These are phyloP conservation scores for Naegleria gruberi DNA, from an alignment of 208 protist species.

Conservation along the genomic window DNA sequence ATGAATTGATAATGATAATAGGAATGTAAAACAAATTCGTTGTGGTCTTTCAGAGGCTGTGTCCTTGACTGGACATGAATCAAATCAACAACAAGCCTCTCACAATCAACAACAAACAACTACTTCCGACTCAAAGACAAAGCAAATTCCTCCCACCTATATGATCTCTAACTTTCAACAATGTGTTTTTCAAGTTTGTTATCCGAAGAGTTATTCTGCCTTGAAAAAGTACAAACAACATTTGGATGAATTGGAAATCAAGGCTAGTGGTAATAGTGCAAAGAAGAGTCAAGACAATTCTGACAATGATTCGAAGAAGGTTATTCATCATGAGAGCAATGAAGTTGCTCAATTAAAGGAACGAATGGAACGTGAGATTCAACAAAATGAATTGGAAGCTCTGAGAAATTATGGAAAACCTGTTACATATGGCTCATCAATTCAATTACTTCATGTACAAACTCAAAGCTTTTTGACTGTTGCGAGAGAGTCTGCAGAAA, in stretches of 20 bases:
- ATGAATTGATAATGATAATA: too few species aligned
- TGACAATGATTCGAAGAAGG: background rate
- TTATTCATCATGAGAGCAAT: background rate
- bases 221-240: background rate
- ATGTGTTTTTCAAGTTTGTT: background rate
- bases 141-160: background rate
- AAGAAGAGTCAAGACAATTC: too few species aligned
- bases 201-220: background rate
- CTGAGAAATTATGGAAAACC: background rate
- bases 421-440: background rate
- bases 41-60: background rate
- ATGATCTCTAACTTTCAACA: background rate
- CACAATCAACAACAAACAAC: background rate
- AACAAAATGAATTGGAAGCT: background rate
- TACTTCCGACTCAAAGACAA: too few species aligned
- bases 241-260: background rate
- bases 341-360: background rate
- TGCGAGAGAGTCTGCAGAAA: slow-evolving; percentile 12
- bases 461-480: background rate
- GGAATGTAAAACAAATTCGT: background rate
- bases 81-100: background rate
- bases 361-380: background rate
- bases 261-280: background rate
- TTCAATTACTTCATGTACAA: background rate
- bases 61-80: background rate